Evolutionary conservation across 106 monocot genomes (phyloP), one percentile per base, ranked within the genome.

Genomic region (Phalaenopsis aphrodite): DNA sequence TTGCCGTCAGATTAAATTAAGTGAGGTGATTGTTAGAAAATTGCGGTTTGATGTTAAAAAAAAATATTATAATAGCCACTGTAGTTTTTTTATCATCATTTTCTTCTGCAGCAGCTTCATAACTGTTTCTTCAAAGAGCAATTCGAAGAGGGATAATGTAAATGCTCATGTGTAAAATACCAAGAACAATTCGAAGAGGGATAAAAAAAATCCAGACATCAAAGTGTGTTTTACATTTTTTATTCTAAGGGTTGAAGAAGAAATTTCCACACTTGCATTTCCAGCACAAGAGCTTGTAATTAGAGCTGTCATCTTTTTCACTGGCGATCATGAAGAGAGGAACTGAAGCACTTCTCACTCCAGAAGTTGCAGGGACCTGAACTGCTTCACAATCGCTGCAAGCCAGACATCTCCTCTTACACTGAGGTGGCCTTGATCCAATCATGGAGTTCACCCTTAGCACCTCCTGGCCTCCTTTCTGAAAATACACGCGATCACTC

Each of bases 371-470:
- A 19, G 91, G 91, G 2, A 91, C 86, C 58, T 85, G 88, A 16
- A 91, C 83, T 14, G 88, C 81, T 45, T 88, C 84, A 72, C 91
- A 91, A 9, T 79, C 84, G 38, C 84, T 75, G 75, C 91, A 88
- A 8, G 61, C 49, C 19, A 18, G 48, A 81, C 91, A 91, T 49
- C 75, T 86, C 75, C 83, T 81, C 55, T 78, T 84, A 75, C 91
- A 91, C 24, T 61, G 78, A 12, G 91, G 91, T 42, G 91, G 91
- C 79, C 91, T 86, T 3, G 91, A 91, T 17, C 91, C 91, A 36
- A 88, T 83, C 83, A 80, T 72, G 2, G 82, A 49, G 75, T 80
- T 82, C 38, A 18, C 74, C 41, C 72, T 38, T 12, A 45, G 43
- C 19, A 79, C 71, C 36, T 56, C 84, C 71, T 56, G 39, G 30